Evolutionary conservation across 345 rosid genomes (phyloP).

Genomic region (Trapa bicornis): DNA sequence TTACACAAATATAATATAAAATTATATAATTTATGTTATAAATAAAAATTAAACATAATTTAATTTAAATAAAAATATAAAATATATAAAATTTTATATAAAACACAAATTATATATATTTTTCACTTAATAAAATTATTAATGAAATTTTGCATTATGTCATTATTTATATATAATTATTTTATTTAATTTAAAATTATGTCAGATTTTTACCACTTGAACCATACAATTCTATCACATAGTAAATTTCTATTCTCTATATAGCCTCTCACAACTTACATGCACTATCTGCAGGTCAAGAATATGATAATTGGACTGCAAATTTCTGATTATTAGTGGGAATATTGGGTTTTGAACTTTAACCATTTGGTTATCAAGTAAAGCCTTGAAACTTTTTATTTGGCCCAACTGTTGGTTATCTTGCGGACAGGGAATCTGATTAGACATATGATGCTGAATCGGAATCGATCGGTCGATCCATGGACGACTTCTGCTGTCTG

Average conservation of each 20-base stretch:
- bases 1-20: too few relatives aligned
- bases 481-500: not conserved
- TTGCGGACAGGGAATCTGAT: not conserved
- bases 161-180: too few relatives aligned
- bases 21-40: too few relatives aligned
- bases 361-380: too few relatives aligned
- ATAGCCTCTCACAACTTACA: slow-evolving; percentile 80
- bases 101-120: too few relatives aligned
- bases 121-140: too few relatives aligned
- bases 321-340: slow-evolving; percentile 93
- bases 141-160: too few relatives aligned
- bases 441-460: not conserved
- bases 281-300: slow-evolving; percentile 69
- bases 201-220: not conserved
- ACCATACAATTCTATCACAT: not conserved
- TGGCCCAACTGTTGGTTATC: not conserved
- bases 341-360: slow-evolving; percentile 54
- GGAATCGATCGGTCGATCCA: not conserved
- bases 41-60: too few relatives aligned
- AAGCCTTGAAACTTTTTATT: not conserved
- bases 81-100: too few relatives aligned
- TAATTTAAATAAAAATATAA: too few relatives aligned
- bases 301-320: slow-evolving; percentile 82
- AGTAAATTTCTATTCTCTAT: not conserved
- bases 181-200: too few relatives aligned